These are phyloP conservation scores for Heliamphora exappendiculata DNA, from an alignment of 148 eudicot species.

Conservation along the genomic window DNA sequence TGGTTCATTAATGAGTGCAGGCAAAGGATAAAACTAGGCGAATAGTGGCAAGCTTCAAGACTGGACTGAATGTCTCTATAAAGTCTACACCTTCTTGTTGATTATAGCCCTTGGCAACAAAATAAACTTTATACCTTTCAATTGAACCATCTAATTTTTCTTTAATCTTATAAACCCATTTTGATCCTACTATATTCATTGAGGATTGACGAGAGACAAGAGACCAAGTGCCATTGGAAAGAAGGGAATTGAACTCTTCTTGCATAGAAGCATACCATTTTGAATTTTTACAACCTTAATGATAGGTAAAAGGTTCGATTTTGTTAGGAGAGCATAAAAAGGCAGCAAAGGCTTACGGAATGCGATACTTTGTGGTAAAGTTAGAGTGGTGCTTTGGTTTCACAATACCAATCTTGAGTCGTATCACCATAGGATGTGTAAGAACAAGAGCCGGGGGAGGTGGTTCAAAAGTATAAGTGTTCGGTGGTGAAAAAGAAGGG, in stretches of 20 bases:
- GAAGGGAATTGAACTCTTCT: not conserved
- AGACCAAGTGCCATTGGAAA: not conserved
- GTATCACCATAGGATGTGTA: not conserved
- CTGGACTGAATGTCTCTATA: not conserved
- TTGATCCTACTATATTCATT: not conserved
- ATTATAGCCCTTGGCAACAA: slow-evolving; percentile 1
- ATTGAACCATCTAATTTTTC: not conserved
- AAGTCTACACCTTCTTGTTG: not conserved
- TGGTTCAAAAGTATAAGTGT: not conserved
- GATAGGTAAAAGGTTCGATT: not conserved
- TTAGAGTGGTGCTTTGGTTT: not conserved
- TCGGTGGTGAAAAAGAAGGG: not conserved
- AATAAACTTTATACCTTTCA: not conserved
- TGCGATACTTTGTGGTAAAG: not conserved
- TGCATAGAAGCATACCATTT: not conserved
- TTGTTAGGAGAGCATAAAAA: not conserved
- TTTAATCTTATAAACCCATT: not conserved
- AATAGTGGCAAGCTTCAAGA: not conserved
- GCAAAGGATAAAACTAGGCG: not conserved
- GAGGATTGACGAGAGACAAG: not conserved
- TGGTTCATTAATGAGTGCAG: not conserved
- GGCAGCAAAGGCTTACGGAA: not conserved
- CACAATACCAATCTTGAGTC: not conserved
- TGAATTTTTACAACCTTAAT: not conserved
- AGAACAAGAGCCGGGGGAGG: not conserved